phyloP scores from a whole-genome alignment of 1,284 basidiomycete genomes.

The Pascua guehoae region DNA sequence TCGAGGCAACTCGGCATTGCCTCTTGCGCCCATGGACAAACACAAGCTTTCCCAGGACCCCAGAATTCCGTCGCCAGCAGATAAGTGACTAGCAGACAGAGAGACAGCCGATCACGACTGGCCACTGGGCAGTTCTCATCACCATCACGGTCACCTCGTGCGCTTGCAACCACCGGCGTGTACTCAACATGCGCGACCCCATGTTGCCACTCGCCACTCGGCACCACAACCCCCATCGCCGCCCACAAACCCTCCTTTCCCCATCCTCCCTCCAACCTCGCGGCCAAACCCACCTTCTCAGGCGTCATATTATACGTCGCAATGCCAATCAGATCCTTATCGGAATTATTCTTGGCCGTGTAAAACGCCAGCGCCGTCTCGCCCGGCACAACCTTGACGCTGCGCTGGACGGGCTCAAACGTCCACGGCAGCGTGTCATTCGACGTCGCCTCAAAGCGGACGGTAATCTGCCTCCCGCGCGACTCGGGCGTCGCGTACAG shows the following conservation, averaged over 20 bases:
- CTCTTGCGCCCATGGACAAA: no score
- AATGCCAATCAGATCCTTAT: conserved; percentile 92
- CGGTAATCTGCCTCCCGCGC: conserved; percentile 70
- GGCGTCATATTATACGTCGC: conserved; percentile 90
- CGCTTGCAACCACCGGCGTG: no score
- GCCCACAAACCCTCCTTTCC: not conserved
- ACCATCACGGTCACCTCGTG: no score
- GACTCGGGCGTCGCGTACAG: conserved; percentile 67
- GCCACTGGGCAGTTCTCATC: no score
- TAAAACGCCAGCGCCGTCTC: conserved; percentile 98
- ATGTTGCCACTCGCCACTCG: not conserved
- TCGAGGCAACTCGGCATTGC: no score
- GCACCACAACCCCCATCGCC: not conserved
- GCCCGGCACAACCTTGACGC: conserved; percentile 85
- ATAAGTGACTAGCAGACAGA: no score
- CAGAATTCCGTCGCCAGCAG: no score
- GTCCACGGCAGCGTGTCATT: conserved; percentile 88
- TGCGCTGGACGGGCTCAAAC: conserved; percentile 87
- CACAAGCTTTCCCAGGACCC: no score
- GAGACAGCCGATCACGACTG: no score
- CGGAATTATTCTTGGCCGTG: conserved; percentile 80
- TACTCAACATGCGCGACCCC: no score
- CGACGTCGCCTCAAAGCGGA: conserved; percentile 91
- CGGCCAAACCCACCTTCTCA: conserved; percentile 40
- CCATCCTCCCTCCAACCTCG: not conserved